Base-by-base conservation (phyloP, 2,329 filamentous ascomycete species). In the Alternaria metachromatica region DNA sequence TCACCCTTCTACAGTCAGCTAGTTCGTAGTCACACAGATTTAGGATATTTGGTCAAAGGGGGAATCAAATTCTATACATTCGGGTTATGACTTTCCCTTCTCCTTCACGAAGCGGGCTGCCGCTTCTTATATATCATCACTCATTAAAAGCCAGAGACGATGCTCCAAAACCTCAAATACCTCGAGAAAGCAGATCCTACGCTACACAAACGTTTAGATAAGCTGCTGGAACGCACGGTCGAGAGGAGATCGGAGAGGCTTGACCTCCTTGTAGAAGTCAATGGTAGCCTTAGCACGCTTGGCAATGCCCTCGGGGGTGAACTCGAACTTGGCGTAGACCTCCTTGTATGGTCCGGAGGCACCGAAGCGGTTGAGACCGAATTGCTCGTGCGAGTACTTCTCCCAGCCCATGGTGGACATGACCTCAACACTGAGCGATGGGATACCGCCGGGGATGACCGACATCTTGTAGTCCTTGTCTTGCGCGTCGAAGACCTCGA, bases 311-410 rank as follows among this genome's bases (percentile, higher is more conserved):
- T 97, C 95, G 58, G 96, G 92, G 54, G 95, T 99, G 87, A 99
- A 98, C 84, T 98, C 96, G 85, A 99, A 99, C 89, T 97, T 98
- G 92, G 92, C 91, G 89, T 99, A 99, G 66, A 99, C 94, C 78
- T 98, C 91, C 90, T 95, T 95, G 88, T 98, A 98, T 72, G 95
- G 91, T 78, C 95, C 96, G 60, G 93, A 97, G 73, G 95, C 95
- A 89, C 96, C 96, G 84, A 99, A 99, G 81, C 96, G 90, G 91
- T 99, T 99, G 73, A 99, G 90, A 81, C 96, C 96, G 79, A 99
- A 99, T 87, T 99, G 96, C 89, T 99, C 96, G 85, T 99, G 95
- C 64, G 94, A 92, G 86, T 98, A 99, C 83, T 95, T 92, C 89
- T 98, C 94, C 96, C 96, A 99, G 75, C 96, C 96, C 84, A 97